phyloP scores from a whole-genome alignment of 306 rosid species.

The Neltuma alba region DNA sequence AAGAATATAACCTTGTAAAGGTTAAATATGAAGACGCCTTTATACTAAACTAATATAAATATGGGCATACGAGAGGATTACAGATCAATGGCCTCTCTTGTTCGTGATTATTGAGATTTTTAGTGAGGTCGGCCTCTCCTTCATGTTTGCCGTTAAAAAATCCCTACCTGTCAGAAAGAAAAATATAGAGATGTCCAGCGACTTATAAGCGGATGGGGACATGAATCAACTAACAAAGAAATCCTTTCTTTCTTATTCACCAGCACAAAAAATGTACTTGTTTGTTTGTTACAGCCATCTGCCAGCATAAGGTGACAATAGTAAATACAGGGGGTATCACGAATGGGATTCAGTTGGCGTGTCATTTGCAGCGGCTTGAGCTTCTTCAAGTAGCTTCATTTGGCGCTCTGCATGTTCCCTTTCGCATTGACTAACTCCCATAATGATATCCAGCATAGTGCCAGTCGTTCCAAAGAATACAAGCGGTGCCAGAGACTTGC shows the following conservation, averaged over 20 bases:
- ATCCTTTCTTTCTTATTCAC: conserved; percentile 24
- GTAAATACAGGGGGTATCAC: conserved; percentile 24
- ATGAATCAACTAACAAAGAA: conserved; percentile 18
- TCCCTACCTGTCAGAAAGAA: background rate
- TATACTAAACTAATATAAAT: background rate
- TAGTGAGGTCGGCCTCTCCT: background rate
- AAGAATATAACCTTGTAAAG: background rate
- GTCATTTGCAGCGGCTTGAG: conserved; percentile 55
- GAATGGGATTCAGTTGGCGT: conserved; percentile 45
- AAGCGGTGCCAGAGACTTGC: conserved; percentile 86
- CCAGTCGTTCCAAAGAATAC: conserved; percentile 98
- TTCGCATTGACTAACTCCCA: conserved; percentile 84
- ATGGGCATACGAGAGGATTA: background rate
- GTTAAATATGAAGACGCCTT: background rate
- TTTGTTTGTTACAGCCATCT: background rate
- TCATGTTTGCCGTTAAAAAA: background rate
- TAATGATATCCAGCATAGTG: conserved; percentile 88
- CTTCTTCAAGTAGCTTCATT: conserved; percentile 68
- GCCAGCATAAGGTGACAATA: background rate
- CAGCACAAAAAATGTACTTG: background rate
- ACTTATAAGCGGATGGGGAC: background rate
- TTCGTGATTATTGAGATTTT: background rate
- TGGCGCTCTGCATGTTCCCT: conserved; percentile 95
- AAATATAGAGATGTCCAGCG: background rate
- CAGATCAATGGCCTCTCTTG: background rate